Percentiles rank a stretch among this genome's conserved stretches.
phyloP scores from a whole-genome alignment of 306 rosid genomes.

The Dicorynia guianensis region DNA sequence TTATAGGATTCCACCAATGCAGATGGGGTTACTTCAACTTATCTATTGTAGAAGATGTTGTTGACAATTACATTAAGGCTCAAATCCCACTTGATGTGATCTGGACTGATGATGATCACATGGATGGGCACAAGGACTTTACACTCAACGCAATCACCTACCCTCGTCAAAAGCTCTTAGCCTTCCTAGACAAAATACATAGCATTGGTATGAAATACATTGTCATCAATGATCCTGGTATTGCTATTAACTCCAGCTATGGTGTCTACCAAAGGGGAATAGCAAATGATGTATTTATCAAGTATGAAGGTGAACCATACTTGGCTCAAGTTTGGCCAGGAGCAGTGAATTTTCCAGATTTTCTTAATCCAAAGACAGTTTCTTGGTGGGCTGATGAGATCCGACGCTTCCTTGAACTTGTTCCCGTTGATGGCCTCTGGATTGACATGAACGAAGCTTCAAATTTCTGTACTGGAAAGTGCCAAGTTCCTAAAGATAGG shows the following conservation, averaged over 20 bases:
- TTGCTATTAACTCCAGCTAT: slow-evolving; percentile 51
- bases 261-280: slow-evolving; percentile 53
- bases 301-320: slow-evolving; percentile 55
- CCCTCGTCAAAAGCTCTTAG: slow-evolving; percentile 51
- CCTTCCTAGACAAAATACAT: slow-evolving; percentile 51
- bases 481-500: too few relatives aligned
- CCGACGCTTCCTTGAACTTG: slow-evolving; percentile 43
- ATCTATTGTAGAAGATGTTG: slow-evolving; percentile 66
- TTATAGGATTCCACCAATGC: slow-evolving; percentile 90
- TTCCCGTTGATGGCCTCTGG: slow-evolving; percentile 67
- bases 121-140: slow-evolving; percentile 69
- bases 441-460: slow-evolving; percentile 65
- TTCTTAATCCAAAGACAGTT: slow-evolving; percentile 48
- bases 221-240: slow-evolving; percentile 65
- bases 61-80: slow-evolving; percentile 78
- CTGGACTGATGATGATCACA: slow-evolving; percentile 95
- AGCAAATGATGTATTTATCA: slow-evolving; percentile 53
- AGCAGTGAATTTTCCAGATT: slow-evolving; percentile 59
- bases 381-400: slow-evolving; percentile 56
- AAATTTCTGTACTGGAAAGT: slow-evolving; percentile 40
- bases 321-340: slow-evolving; percentile 71
- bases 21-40: slow-evolving; percentile 96
- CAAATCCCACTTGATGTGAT: slow-evolving; percentile 88
- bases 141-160: slow-evolving; percentile 66
- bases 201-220: slow-evolving; percentile 36